These are phyloP conservation scores for Debaryomyces udenii DNA, from an alignment of 1,139 yeast species.

Conservation along the genomic window DNA sequence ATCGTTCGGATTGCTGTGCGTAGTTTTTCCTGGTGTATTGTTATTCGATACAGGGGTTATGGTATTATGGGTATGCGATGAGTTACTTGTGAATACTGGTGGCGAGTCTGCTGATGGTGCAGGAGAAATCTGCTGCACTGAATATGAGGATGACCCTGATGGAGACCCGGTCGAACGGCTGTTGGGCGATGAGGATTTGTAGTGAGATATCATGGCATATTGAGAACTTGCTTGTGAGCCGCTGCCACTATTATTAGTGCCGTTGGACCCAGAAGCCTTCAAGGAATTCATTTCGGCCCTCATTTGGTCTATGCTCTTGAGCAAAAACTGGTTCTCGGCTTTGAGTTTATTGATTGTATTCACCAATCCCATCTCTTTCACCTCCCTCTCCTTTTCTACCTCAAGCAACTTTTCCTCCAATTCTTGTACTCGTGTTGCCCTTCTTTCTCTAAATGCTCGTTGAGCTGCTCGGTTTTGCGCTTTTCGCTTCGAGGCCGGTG, in stretches of 20 bases:
- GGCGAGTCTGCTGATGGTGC: slow-evolving; percentile 59
- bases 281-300: slow-evolving; percentile 26
- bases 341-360: slow-evolving; percentile 49
- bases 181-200: slow-evolving; percentile 11
- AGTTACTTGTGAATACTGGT: slow-evolving; percentile 19
- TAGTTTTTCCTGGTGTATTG: slow-evolving; percentile 17
- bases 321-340: slow-evolving; percentile 41
- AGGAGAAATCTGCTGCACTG: slow-evolving; percentile 54
- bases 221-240: slow-evolving; percentile 3
- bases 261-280: slow-evolving; percentile 14
- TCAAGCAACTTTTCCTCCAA: slow-evolving; percentile 53
- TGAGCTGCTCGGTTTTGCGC: slow-evolving; percentile 97
- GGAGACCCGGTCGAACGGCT: slow-evolving; percentile 29
- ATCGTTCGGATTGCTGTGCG: slow-evolving; percentile 15
- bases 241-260: neutral
- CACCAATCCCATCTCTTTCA: slow-evolving; percentile 61
- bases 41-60: slow-evolving; percentile 24
- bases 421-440: slow-evolving; percentile 66
- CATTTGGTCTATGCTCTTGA: slow-evolving; percentile 41
- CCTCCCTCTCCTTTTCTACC: slow-evolving; percentile 65
- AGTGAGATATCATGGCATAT: slow-evolving; percentile 9
- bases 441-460: slow-evolving; percentile 82
- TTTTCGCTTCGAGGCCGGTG: slow-evolving; percentile 76
- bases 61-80: neutral
- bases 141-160: slow-evolving; percentile 32